Base-by-base conservation (phyloP, 345 rosid species). In the Gossypium turneri region DNA sequence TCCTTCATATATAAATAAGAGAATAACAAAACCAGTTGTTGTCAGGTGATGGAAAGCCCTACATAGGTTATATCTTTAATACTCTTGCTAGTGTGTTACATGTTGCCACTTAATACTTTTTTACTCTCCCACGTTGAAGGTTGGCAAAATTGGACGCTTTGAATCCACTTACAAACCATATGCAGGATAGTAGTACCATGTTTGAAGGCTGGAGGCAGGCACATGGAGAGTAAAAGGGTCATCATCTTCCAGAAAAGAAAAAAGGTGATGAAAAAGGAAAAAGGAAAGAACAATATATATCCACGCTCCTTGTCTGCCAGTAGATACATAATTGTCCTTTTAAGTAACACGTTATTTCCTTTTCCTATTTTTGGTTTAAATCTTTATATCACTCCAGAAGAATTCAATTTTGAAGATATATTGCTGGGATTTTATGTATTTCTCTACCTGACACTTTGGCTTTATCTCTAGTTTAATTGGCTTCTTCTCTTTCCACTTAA, bases 281-380 rank as follows among this genome's bases (percentile, higher is more conserved):
- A 78, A 75, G 81, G 17, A 75, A 17, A 73, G 71, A 76, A 78
- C 85, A 83, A 0, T 20, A 22, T n/a, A 34, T 15, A 69, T 77
- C 80, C 89, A 86, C 84, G 82, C 79, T 73, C 81, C 86, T 11
- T 83, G 89, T 86, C 89, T 81, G 63, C 22, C 22, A 53, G 41
- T 19, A 59, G 19, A 20, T 20, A 66, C 50, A 24, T 47, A 16
- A 73, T 59, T 73, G 43, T 59, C 59, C 65, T 58, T 20, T 56
- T 56, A 41, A 38, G 6, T 7, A 38, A 51, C 67, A 38, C 75
- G 8, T 20, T 72, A 24, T 70, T 27, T n/a, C 25, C 41, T 12
- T 10, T 50, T 15, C 0, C 4, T 29, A 0, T 29, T 57, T 6
- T 51, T 2, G 59, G 20, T 57, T 53, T 17, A 5, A n/a, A 38